Evolutionary conservation across 148 eudicot genomes (phyloP).

Genomic region (Nepenthes mirabilis): DNA sequence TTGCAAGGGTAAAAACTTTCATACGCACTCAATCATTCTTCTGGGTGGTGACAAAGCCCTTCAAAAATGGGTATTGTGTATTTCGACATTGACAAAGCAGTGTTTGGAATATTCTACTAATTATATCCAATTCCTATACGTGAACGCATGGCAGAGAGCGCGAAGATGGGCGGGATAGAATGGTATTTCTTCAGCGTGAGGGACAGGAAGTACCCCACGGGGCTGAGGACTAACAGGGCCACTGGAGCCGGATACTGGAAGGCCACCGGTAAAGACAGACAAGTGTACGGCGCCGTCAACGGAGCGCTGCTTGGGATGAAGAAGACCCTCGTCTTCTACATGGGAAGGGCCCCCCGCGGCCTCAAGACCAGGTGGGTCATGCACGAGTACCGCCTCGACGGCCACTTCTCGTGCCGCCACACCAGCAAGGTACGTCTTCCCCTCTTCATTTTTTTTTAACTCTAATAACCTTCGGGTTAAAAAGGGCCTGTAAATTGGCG

Average conservation of each 20-base stretch:
- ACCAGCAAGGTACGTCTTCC: constrained; percentile 29
- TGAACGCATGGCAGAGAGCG: constrained; percentile 25
- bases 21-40: too few relatives aligned
- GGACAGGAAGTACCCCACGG: constrained; percentile 75
- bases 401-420: constrained; percentile 51
- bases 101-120: too few relatives aligned
- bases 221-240: constrained; percentile 68
- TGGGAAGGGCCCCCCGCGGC: constrained; percentile 75
- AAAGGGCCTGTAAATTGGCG: too few relatives aligned
- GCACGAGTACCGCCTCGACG: constrained; percentile 90
- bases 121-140: too few relatives aligned
- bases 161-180: constrained; percentile 74
- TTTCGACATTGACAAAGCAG: too few relatives aligned
- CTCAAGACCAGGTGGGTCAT: constrained; percentile 74
- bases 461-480: too few relatives aligned
- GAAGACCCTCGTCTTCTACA: constrained; percentile 79
- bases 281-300: constrained; percentile 17
- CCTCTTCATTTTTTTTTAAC: too few relatives aligned
- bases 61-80: too few relatives aligned
- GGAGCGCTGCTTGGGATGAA: constrained; percentile 47
- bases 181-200: constrained; percentile 77
- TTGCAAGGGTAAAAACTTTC: too few relatives aligned
- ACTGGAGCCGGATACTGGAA: constrained; percentile 74
- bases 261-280: constrained; percentile 71
- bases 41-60: too few relatives aligned